Evolutionary conservation across 768 basidiomycete genomes (phyloP), one percentile per base, ranked within the genome.

Genomic region (Podaxis rugospora): DNA sequence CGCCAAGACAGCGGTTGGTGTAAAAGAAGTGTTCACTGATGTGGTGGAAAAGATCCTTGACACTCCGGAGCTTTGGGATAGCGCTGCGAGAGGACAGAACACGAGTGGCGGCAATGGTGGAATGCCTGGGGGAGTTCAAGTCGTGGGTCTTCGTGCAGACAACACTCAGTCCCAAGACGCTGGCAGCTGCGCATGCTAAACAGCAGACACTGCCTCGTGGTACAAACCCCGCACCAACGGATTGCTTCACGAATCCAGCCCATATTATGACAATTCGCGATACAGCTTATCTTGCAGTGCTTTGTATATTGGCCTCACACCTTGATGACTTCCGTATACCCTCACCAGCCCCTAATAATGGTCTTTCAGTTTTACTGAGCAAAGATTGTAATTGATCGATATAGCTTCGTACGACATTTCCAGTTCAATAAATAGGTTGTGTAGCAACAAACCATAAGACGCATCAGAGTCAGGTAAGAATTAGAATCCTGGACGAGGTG

Each of bases 1-100:
- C 0, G 96, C 96, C 0, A 98, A 98, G 84, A 97, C 93, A 0
- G 84, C 88, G 6, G 79, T 91, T 0, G 89, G 90, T 14, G 95
- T 98, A 5, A 80, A 79, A 32, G 91, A 93, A 49, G 86, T 88
- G 2, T 83, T 84, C 63, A 76, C 73, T 28, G 88, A 90, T 57
- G 84, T 96, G 5, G 94, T 97, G 21, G 81, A 83, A 69, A 81
- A 82, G 74, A 95, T 96, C 62, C 66, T 95, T 55, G 90, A 92
- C 39, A 92, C 90, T 0, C 91, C 92, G 0, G 88, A 87, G 70
- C 74, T 95, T 51, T 94, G 92, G 92, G 81, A 83, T 25, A 56
- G 71, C 65, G 35, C 68, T 66, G 59, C 66, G 9, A 63, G n/a
- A 65, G 65, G 63, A 1, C 74, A 75, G 18, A 72, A 49, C 18